These are phyloP conservation scores for Hydrangea macrophylla DNA, from an alignment of 148 eudicot species.

Conservation along the genomic window DNA sequence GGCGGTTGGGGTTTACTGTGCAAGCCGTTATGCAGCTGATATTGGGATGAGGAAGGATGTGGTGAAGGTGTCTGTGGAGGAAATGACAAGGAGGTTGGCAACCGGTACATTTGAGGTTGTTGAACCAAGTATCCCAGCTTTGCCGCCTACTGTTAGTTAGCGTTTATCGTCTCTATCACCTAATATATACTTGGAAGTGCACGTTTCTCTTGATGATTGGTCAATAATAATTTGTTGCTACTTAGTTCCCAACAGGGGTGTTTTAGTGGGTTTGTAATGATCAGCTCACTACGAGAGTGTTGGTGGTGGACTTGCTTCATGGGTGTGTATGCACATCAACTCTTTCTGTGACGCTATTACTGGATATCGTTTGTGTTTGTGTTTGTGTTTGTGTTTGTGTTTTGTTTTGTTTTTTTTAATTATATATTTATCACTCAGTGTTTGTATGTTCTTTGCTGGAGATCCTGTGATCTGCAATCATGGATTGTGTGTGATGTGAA, in stretches of 20 bases:
- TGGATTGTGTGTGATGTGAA: too few species aligned
- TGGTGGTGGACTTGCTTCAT: background rate
- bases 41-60: slow-evolving; percentile 83
- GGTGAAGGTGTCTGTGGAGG: slow-evolving; percentile 58
- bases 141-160: slow-evolving; percentile 6
- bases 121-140: slow-evolving; percentile 30
- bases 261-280: background rate
- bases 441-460: too few species aligned
- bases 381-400: too few species aligned
- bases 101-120: slow-evolving; percentile 39
- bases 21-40: slow-evolving; percentile 70
- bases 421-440: too few species aligned
- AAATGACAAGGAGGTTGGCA: slow-evolving; percentile 46
- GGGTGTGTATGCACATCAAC: background rate
- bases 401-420: too few species aligned
- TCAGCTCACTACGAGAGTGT: background rate
- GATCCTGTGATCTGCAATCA: too few species aligned
- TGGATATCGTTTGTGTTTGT: too few species aligned
- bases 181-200: background rate
- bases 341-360: too few species aligned
- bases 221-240: background rate
- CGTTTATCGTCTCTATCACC: background rate
- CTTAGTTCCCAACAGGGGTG: too few species aligned
- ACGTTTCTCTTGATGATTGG: background rate
- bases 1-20: slow-evolving; percentile 69